Percentiles rank a stretch among this genome's conserved stretches.
Conservation (phyloP, 2,329 filamentous ascomycete genomes). For the Fusarium sp. region DNA sequence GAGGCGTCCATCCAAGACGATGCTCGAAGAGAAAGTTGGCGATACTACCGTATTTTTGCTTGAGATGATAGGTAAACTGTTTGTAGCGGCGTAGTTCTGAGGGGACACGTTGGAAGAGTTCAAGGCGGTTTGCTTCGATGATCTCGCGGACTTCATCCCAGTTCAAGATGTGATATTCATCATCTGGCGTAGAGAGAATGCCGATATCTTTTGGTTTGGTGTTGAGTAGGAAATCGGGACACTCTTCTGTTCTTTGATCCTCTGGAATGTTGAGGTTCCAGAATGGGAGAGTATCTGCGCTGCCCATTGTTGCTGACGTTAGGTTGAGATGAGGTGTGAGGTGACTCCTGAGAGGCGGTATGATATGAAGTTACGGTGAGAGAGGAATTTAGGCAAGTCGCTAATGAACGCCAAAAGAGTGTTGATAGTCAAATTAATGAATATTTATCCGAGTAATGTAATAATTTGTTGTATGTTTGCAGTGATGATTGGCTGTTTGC, state of each 20-base stretch:
- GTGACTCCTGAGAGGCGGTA: background rate
- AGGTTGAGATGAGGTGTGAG: background rate
- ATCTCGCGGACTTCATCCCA: conserved; percentile 78
- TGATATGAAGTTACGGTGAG: conserved; percentile 29
- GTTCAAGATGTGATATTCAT: conserved; percentile 68
- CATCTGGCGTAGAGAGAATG: conserved; percentile 78
- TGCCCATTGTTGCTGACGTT: conserved; percentile 51
- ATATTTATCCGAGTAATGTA: background rate
- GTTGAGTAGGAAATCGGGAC: conserved; percentile 76
- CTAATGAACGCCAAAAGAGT: background rate
- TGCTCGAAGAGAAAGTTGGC: conserved; percentile 79
- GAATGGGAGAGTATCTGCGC: conserved; percentile 64
- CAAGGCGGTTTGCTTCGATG: conserved; percentile 74
- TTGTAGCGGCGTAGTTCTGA: conserved; percentile 83
- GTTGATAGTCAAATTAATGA: background rate
- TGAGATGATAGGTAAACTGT: conserved; percentile 73
- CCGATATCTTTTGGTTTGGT: conserved; percentile 74
- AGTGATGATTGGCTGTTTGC: background rate
- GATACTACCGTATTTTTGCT: conserved; percentile 77
- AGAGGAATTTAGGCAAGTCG: conserved; percentile 4
- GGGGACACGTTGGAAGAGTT: conserved; percentile 80
- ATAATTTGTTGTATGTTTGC: background rate
- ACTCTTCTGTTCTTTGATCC: conserved; percentile 70
- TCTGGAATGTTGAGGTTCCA: conserved; percentile 86
- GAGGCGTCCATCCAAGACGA: conserved; percentile 75